Conservation (phyloP, 129 eudicot genomes). For the Deinandra increscens region DNA sequence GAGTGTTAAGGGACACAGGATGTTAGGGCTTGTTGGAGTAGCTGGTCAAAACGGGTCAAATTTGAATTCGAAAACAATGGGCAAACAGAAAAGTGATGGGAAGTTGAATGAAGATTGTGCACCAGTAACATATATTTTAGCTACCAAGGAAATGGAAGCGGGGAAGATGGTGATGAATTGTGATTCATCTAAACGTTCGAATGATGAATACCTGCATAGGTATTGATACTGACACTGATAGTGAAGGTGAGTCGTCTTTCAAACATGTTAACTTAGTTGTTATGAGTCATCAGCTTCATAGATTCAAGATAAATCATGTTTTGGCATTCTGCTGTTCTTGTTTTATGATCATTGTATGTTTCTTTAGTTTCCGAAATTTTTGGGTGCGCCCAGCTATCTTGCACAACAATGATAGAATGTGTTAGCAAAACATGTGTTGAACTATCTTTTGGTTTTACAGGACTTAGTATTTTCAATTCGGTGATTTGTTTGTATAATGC, state of each 20-base stretch:
- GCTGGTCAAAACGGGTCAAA: constrained; percentile 19
- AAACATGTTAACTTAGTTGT: constrained; percentile 3
- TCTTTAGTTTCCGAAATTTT: neutral
- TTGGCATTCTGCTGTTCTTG: neutral
- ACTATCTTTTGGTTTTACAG: constrained; percentile 19
- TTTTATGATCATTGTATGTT: constrained; percentile 16
- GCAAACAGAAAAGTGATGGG: constrained; percentile 26
- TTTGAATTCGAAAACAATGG: constrained; percentile 22
- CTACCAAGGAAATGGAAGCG: constrained; percentile 45
- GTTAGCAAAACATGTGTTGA: constrained; percentile 23
- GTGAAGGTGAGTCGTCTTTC: neutral
- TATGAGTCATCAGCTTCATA: constrained; percentile 18
- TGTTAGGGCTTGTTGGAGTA: constrained; percentile 24
- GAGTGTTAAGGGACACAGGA: constrained; percentile 23
- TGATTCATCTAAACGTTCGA: constrained; percentile 28
- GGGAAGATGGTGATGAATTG: constrained; percentile 63
- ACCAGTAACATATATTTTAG: constrained; percentile 53
- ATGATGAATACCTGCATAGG: constrained; percentile 13
- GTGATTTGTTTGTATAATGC: neutral
- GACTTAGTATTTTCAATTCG: neutral
- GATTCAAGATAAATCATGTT: constrained; percentile 17
- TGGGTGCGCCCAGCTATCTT: constrained; percentile 15
- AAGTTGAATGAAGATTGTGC: constrained; percentile 32
- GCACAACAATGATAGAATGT: constrained; percentile 18
- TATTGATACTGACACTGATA: constrained; percentile 1